Base-by-base conservation (phyloP, 805 yeast species). In the Spencermartinsiella europaea region DNA sequence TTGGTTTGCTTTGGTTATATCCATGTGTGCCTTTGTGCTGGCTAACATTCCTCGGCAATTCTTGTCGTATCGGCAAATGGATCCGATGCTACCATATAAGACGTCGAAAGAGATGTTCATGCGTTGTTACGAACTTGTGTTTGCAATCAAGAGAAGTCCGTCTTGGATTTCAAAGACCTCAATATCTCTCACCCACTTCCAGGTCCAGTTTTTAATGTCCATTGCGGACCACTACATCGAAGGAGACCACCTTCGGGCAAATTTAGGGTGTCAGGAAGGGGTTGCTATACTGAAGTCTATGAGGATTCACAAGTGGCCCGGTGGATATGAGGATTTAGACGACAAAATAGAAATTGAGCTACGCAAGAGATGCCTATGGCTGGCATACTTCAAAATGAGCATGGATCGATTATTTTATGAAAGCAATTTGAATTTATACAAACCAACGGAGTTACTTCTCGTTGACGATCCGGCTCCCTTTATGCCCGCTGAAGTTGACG, bases 401-500 rank as follows among this genome's bases (percentile, higher is more conserved):
- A 37, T 46, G 40, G 46, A 40, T 7, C 40, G 35, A 34, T 16
- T n/a, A 8, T 21, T 46, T n/a, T 31, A 21, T 21, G 17, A 31
- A 14, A 17, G 27, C 10, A 12, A 25, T 12, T 36, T 44, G 22
- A 19, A 31, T 14, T 21, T 47, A 5, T 15, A 7, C 4, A 39
- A 38, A 12, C 34, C 42, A 12, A 47, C 44, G 22, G 34, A 19
- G 12, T n/a, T n/a, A n/a, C 14, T 40, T 4, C 38, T 39, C n/a
- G 40, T 47, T 12, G 14, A 21, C 15, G 49, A 50, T 21, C 45
- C 45, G 5, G 22, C 39, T 12, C 38, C 49, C 4, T 34, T 47
- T 14, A 21, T 86, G 49, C 96, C 95, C 1, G 66, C 75, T 19
- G 95, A 85, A 57, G 67, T 86, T 21, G 95, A 86, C 57, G 96